Evolutionary conservation across 1,284 basidiomycete genomes (phyloP), one percentile per base, ranked within the genome.

Genomic region (Heterobasidion irregulare): DNA sequence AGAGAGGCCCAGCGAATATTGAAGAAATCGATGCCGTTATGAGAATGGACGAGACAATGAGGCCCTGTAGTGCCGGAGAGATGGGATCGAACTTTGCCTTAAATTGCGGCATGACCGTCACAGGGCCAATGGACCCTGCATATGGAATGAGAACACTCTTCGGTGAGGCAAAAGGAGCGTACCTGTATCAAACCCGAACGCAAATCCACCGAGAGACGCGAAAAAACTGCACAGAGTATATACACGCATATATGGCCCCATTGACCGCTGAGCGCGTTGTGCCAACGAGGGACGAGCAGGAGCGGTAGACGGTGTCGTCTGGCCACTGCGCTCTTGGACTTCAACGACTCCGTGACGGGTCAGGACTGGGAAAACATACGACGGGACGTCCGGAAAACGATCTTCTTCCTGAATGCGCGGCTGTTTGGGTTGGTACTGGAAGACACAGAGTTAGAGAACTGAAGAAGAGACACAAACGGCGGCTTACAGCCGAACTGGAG

Each of bases 31-130:
- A 70, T 5, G 76, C 77, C 0, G 78, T 74, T 34, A 79, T 67
- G 19, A 80, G 71, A 57, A 80, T 77, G 49, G 67, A 70, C 12
- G 70, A 69, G n/a, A 73, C 69, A 50, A 75, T 69, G 34, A 75
- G 64, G 41, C 77, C 76, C 19, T 75, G 72, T 43, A 74, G 59
- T 9, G 68, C 66, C 4, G 74, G 66, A 18, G 69, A 64, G 47
- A 70, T 63, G 15, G 62, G 54, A 16, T 67, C 69, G 62, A 75
- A 72, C 7, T 70, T 65, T 2, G 60, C 51, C 47, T 63, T 58
- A 59, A 79, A 78, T 18, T 74, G 68, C 2, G 66, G 59, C 78
- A 78, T 79, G 51, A 72, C 68, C 4, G 72, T 77, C 44, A 79
- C 64, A 26, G 75, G 68, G 3, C 75, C 76, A 33, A 77, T 75